Conservation (phyloP, 2,329 filamentous ascomycete species). For the Fusarium fracticaudum region DNA sequence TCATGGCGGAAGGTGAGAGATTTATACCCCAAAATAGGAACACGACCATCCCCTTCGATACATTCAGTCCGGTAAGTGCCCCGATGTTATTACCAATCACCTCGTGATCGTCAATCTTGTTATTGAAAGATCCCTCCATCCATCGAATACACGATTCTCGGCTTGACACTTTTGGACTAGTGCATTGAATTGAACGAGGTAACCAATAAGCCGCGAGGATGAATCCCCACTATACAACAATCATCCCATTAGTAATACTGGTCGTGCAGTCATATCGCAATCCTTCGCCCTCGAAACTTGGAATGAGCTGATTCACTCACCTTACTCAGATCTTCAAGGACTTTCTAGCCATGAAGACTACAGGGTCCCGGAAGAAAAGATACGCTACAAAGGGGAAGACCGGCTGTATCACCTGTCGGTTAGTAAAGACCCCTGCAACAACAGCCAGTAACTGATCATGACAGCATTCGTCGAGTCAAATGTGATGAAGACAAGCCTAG, state of each 20-base stretch:
- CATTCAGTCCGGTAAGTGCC: fast-evolving
- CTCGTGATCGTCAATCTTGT: background rate
- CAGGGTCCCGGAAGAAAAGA: background rate
- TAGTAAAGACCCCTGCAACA: background rate
- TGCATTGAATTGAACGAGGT: background rate
- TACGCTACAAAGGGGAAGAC: background rate
- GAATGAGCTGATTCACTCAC: background rate
- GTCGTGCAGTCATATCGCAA: background rate
- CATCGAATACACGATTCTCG: background rate
- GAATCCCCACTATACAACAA: fast-evolving
- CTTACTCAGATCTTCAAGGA: fast-evolving
- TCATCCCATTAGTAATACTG: background rate
- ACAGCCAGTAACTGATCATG: background rate
- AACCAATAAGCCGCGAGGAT: fast-evolving
- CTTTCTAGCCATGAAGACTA: fast-evolving
- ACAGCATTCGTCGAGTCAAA: background rate
- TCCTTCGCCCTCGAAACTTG: fast-evolving
- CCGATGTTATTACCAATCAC: background rate
- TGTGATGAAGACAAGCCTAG: background rate
- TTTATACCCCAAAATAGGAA: background rate
- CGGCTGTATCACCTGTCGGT: background rate
- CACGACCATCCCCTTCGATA: fast-evolving
- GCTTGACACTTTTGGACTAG: background rate
- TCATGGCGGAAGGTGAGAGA: fast-evolving
- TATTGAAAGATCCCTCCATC: too few species aligned